Base-by-base conservation (phyloP, 1,139 yeast species). In the Hanseniaspora uvarum region DNA sequence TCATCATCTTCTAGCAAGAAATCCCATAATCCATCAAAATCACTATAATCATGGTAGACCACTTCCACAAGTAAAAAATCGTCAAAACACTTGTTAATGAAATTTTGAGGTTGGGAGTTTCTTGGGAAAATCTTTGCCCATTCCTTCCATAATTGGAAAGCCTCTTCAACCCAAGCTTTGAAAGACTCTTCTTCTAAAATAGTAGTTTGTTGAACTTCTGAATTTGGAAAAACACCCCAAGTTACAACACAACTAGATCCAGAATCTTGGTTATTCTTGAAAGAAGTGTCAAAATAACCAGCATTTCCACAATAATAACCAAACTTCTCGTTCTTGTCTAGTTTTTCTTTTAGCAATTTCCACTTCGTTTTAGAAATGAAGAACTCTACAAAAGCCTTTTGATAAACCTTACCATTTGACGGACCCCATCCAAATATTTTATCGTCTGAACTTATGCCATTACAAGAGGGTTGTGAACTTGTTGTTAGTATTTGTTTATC, bases 361-460 rank as follows among this genome's bases (percentile, higher is more conserved):
- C 96, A 92, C 53, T 78, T 81, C 5, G 75, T 72, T 58, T 78
- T 79, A 51, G 82, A 79, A 38, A 87, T 76, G 65, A 92, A 86
- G 66, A 92, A 80, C 68, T 92, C 98, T 54, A 92, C 86, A 68
- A 88, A 89, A 34, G 96, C 87, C 68, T 92, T 89, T 67, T 92
- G 98, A 68, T 86, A 92, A 28, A 92, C 88, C 59, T 78, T 77
- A 1, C 98, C 98, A 61, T 83, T 80, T 50, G 77, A 76, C 16
- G 98, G 97, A 48, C 98, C 99, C 87, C 95, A 92, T 1, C 99
- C 99, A 67, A 89, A 84, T 47, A 89, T 84, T 59, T 81, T 82
- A 69, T 92, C 97, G 5, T 79, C 74, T 11, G 95, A 85, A 44
- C 75, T 75, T 46, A 83, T 76, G 36, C 87, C 85, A 62, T 86